phyloP scores from a whole-genome alignment of 495 filamentous ascomycete species.

The Podospora tetraspora region DNA sequence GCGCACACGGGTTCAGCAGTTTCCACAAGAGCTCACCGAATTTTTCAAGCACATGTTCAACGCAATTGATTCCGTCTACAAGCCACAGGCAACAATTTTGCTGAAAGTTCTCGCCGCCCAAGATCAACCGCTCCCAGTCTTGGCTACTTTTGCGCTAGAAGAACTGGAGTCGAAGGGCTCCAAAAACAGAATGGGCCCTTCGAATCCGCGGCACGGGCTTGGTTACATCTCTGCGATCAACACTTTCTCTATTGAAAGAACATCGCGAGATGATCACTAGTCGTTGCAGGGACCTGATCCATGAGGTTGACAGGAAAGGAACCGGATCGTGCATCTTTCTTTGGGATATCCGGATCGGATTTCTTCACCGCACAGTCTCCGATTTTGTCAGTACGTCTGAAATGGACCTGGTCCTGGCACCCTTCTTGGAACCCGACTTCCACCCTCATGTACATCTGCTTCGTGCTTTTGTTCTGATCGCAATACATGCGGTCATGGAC shows the following conservation, averaged over 20 bases:
- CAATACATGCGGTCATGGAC: too few species aligned
- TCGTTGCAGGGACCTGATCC: background rate
- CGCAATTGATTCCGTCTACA: background rate
- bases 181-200: too few species aligned
- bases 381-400: background rate
- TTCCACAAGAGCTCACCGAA: background rate
- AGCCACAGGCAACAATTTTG: background rate
- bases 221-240: too few species aligned
- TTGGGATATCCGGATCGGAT: background rate
- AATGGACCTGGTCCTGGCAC: background rate
- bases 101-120: background rate
- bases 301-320: too few species aligned
- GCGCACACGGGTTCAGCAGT: background rate
- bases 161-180: background rate
- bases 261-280: too few species aligned
- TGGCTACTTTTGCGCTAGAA: background rate
- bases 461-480: background rate
- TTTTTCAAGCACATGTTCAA: constrained; percentile 6
- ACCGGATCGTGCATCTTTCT: background rate
- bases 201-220: too few species aligned
- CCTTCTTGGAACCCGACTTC: background rate
- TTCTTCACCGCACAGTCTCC: background rate
- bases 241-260: too few species aligned
- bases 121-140: background rate
- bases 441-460: background rate